phyloP scores from a whole-genome alignment of 23 red algal genomes.

The Chondrus crispus region DNA sequence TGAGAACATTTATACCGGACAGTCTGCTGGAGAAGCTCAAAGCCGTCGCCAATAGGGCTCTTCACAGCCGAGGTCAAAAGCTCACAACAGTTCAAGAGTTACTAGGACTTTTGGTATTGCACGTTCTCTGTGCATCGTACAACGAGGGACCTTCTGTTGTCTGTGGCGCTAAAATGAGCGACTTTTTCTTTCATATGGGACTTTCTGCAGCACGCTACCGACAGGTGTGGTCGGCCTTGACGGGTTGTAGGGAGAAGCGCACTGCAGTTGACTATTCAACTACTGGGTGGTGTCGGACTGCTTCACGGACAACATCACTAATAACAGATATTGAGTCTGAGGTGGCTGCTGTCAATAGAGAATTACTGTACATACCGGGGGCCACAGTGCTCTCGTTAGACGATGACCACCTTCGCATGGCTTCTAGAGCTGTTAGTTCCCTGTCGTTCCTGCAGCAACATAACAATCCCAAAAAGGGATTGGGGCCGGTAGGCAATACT shows the following conservation, averaged over 20 bases:
- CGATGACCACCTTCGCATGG: neutral
- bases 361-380: neutral
- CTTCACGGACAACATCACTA: neutral
- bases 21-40: neutral
- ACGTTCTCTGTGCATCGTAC: neutral
- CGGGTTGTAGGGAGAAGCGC: neutral
- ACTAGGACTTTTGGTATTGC: neutral
- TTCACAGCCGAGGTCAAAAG: neutral
- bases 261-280: neutral
- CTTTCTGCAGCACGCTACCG: neutral
- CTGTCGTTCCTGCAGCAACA: neutral
- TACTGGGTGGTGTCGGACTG: neutral
- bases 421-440: neutral
- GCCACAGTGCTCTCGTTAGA: neutral
- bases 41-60: neutral
- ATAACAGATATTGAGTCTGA: slow-evolving; percentile 6
- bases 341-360: neutral
- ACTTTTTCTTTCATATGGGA: neutral
- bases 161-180: neutral
- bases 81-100: neutral
- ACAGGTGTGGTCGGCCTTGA: neutral
- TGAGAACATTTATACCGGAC: neutral
- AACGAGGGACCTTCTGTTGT: neutral
- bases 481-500: neutral
- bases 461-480: neutral